A percentile compares a stretch with the other conserved stretches of the same genome.
phyloP scores from a whole-genome alignment of 1,284 basidiomycete genomes.

The Fomitiporia mediterranea region DNA sequence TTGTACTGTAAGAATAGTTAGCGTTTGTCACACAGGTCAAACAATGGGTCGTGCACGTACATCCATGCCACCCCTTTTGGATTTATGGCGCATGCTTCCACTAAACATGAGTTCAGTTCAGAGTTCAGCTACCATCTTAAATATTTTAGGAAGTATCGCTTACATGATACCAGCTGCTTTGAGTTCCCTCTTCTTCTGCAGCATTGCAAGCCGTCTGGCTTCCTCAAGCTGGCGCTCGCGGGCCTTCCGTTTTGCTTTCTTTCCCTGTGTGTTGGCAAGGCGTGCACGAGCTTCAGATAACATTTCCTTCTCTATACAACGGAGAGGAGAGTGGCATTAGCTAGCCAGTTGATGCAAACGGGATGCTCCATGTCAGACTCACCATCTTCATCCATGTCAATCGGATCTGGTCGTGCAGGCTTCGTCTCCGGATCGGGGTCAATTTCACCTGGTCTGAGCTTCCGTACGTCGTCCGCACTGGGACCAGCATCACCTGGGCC shows the following conservation, averaged over 20 bases:
- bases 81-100: slow-evolving; percentile 72
- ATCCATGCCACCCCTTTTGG: slow-evolving; percentile 97
- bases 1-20: slow-evolving; percentile 68
- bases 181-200: slow-evolving; percentile 97
- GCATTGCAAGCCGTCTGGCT: slow-evolving; percentile 86
- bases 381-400: slow-evolving; percentile 99
- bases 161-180: slow-evolving; percentile 98
- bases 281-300: slow-evolving; percentile 96
- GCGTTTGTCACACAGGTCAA: slow-evolving; percentile 11
- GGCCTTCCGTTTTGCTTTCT: slow-evolving; percentile 98
- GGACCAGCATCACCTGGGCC: slow-evolving; percentile 84
- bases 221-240: slow-evolving; percentile 96
- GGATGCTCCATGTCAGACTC: slow-evolving; percentile 25
- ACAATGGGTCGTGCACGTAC: slow-evolving; percentile 41
- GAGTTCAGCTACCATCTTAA: too few relatives aligned
- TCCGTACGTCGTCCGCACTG: slow-evolving; percentile 85
- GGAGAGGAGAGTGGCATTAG: slow-evolving; percentile 13
- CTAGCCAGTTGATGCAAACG: not conserved
- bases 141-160: slow-evolving; percentile 25
- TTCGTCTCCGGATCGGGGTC: slow-evolving; percentile 99
- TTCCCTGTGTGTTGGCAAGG: slow-evolving; percentile 98
- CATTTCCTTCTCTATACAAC: slow-evolving; percentile 92
- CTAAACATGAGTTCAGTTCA: slow-evolving; percentile 29
- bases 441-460: slow-evolving; percentile 92
- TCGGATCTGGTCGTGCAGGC: slow-evolving; percentile 95